Percentiles rank a stretch among this genome's conserved stretches.
These are phyloP conservation scores for Fusarium irregulare DNA, from an alignment of 2,329 filamentous ascomycete species.

Conservation along the genomic window DNA sequence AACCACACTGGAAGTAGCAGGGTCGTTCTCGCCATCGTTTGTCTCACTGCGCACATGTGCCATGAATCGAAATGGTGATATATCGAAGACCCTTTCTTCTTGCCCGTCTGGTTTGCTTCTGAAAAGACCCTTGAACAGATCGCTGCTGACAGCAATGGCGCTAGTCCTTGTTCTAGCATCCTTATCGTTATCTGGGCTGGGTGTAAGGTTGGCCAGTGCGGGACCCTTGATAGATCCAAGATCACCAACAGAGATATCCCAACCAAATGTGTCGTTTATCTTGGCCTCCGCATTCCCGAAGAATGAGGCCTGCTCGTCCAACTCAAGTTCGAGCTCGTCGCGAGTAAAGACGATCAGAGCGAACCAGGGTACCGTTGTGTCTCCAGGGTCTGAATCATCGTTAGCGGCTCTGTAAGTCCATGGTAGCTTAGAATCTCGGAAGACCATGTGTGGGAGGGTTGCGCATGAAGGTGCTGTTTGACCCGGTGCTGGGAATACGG, in stretches of 20 bases:
- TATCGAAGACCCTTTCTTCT: not conserved
- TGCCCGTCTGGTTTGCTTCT: no score
- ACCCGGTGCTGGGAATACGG: not conserved
- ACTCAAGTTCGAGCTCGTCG: not conserved
- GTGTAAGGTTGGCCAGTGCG: not conserved
- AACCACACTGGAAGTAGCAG: not conserved
- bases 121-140: not conserved
- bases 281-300: not conserved
- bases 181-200: not conserved
- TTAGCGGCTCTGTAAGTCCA: not conserved
- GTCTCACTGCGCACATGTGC: not conserved
- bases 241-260: not conserved
- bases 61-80: not conserved
- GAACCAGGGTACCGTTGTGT: not conserved
- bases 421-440: not conserved
- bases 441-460: not conserved
- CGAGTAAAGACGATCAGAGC: not conserved
- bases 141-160: not conserved
- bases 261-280: not conserved
- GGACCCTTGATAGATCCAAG: not conserved
- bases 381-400: not conserved
- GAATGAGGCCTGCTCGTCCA: fast-evolving
- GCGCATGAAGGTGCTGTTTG: not conserved
- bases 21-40: fast-evolving
- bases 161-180: not conserved